These are phyloP conservation scores for Sarcomyxa edulis DNA, from an alignment of 768 basidiomycete genomes.

Conservation along the genomic window DNA sequence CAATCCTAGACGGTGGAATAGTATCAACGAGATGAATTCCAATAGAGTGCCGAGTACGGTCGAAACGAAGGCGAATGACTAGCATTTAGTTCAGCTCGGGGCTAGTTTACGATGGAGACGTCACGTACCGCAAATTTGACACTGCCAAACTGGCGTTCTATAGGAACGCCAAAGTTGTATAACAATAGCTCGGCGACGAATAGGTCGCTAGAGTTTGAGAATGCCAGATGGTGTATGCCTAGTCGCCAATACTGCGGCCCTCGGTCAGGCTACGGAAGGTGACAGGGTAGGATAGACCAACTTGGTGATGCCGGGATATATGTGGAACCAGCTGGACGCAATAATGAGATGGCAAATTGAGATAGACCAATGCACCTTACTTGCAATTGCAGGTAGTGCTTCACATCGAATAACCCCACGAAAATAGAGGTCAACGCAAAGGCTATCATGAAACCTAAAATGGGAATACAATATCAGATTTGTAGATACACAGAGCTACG, in stretches of 20 bases:
- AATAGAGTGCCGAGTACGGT: slow-evolving; percentile 59
- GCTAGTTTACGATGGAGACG: too few species aligned
- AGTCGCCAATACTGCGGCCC: slow-evolving; percentile 82
- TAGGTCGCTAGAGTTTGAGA: slow-evolving; percentile 82
- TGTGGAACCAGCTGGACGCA: slow-evolving; percentile 71
- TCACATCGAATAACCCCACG: slow-evolving; percentile 77
- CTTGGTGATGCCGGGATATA: slow-evolving; percentile 86
- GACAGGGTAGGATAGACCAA: slow-evolving; percentile 23
- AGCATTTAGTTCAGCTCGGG: too few species aligned
- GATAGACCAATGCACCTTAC: slow-evolving; percentile 25
- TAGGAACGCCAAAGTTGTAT: slow-evolving; percentile 60
- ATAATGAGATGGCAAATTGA: neutral
- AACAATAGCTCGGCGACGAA: slow-evolving; percentile 71
- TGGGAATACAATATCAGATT: slow-evolving; percentile 2
- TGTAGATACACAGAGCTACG: neutral
- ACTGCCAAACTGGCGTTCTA: slow-evolving; percentile 85
- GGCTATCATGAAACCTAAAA: slow-evolving; percentile 69
- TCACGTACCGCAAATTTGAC: slow-evolving; percentile 76
- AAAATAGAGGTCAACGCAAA: slow-evolving; percentile 68
- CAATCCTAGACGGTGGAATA: slow-evolving; percentile 62
- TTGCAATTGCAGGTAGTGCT: slow-evolving; percentile 86
- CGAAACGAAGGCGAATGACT: slow-evolving; percentile 80
- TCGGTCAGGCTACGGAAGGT: too few species aligned
- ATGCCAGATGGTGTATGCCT: slow-evolving; percentile 65
- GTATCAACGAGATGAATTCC: slow-evolving; percentile 60